A percentile compares a stretch with the other conserved stretches of the same genome.
Conservation (phyloP, 805 yeast species). For the Metschnikowia borealis region DNA sequence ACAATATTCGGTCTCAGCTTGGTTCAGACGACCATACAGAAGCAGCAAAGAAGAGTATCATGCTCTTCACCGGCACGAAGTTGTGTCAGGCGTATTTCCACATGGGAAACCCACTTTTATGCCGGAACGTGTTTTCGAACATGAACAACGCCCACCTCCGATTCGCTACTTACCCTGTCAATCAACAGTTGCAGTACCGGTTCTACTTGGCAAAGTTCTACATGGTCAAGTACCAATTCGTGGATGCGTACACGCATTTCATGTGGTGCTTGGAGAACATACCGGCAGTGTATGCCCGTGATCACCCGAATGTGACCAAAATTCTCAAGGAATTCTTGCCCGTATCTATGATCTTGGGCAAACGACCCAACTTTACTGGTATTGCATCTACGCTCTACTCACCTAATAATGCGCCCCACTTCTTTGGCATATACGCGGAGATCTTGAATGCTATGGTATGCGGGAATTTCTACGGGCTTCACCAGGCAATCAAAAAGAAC, state of each 20-base stretch:
- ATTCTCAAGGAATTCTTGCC: conserved; percentile 51
- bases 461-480: conserved; percentile 42
- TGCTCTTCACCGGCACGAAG: conserved; percentile 50
- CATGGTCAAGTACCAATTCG: conserved; percentile 48
- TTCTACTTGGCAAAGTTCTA: conserved; percentile 53
- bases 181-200: conserved; percentile 50
- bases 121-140: conserved; percentile 60
- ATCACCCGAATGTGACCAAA: conserved; percentile 33
- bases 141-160: conserved; percentile 49
- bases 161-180: conserved; percentile 35
- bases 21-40: conserved; percentile 36
- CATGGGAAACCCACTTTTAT: conserved; percentile 52
- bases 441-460: conserved; percentile 34
- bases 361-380: conserved; percentile 36
- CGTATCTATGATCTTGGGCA: conserved; percentile 51
- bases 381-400: conserved; percentile 16
- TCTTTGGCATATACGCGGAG: conserved; percentile 32
- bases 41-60: conserved; percentile 43
- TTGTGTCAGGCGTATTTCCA: conserved; percentile 55
- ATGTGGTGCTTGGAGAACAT: conserved; percentile 49
- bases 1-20: conserved; percentile 51
- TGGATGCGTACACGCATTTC: conserved; percentile 48
- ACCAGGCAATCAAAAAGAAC: conserved; percentile 24
- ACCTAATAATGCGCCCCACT: conserved; percentile 16
- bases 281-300: conserved; percentile 20